Conservation (phyloP, 192 early-diverging fungal species). For the Entophlyctis luteolus region DNA sequence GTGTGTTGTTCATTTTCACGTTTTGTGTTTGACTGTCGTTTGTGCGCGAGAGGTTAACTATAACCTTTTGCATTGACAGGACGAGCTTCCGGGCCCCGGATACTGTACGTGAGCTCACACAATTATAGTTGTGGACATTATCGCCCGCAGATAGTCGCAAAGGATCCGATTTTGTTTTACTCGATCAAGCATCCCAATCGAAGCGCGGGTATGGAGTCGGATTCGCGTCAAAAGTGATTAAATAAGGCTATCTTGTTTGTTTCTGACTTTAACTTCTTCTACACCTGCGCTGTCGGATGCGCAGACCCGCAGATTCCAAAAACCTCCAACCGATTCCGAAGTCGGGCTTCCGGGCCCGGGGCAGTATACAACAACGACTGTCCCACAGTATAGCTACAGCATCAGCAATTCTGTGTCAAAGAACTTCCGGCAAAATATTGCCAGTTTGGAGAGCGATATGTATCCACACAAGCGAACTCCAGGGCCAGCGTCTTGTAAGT, state of each 20-base stretch:
- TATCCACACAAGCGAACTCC: constrained; percentile 3
- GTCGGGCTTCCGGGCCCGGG: constrained; percentile 21
- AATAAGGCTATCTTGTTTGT: background rate
- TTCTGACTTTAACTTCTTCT: background rate
- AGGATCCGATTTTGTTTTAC: constrained; percentile 5
- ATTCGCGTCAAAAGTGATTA: constrained; percentile 46
- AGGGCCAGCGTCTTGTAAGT: constrained; percentile 12
- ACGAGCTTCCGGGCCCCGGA: constrained; percentile 54
- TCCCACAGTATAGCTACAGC: constrained; percentile 30
- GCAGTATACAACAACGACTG: constrained; percentile 34
- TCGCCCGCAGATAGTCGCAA: constrained; percentile 16
- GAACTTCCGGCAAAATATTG: constrained; percentile 33
- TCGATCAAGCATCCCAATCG: constrained; percentile 34
- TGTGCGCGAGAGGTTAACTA: background rate
- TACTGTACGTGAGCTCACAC: constrained; percentile 32
- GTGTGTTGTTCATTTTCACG: background rate
- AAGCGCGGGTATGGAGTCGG: constrained; percentile 46
- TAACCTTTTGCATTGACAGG: constrained; percentile 15
- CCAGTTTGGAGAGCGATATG: constrained; percentile 1
- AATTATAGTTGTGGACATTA: background rate
- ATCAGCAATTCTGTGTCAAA: constrained; percentile 34
- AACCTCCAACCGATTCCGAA: constrained; percentile 38
- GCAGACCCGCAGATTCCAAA: constrained; percentile 31
- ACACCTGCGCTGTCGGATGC: background rate
- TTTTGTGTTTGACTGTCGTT: background rate